A percentile compares a stretch with the other conserved stretches of the same genome.
phyloP scores from a whole-genome alignment of 2,329 filamentous ascomycete genomes.

The Arachnopeziza araneosa region DNA sequence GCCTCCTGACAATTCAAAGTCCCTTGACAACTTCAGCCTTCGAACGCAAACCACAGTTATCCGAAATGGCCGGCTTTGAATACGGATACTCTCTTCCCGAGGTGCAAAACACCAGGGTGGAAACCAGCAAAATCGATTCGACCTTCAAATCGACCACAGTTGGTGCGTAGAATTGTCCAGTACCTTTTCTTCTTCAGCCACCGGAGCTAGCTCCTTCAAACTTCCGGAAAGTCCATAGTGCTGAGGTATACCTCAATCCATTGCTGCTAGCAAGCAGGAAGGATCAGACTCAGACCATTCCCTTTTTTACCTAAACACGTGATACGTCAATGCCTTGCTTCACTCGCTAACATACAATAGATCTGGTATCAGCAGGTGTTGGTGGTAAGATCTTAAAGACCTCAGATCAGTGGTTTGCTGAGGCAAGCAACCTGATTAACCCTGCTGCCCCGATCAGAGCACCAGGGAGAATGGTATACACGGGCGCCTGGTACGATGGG shows the following conservation, averaged over 20 bases:
- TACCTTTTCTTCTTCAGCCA: not conserved
- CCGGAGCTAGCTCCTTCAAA: not conserved
- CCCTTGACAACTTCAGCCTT: too few species aligned
- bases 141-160: slow-evolving; percentile 58
- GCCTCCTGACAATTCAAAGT: too few species aligned
- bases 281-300: not conserved
- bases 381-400: slow-evolving; percentile 60
- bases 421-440: slow-evolving; percentile 58
- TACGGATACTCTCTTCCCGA: slow-evolving; percentile 15
- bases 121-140: slow-evolving; percentile 51
- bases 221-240: not conserved
- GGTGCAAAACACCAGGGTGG: slow-evolving; percentile 44
- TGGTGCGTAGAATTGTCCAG: slow-evolving; percentile 39
- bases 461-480: slow-evolving; percentile 62
- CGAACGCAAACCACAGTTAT: too few species aligned
- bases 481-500: slow-evolving; percentile 66
- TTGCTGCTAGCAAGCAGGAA: not conserved
- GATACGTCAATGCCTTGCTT: not conserved
- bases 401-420: slow-evolving; percentile 65
- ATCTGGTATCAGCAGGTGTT: slow-evolving; percentile 54
- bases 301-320: slow-evolving; percentile 3
- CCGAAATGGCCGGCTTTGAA: too few species aligned
- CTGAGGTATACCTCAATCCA: not conserved
- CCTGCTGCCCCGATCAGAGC: slow-evolving; percentile 58
- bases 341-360: slow-evolving; percentile 33